phyloP scores from a whole-genome alignment of 345 rosid species.

The Rhodamnia rubescens region DNA sequence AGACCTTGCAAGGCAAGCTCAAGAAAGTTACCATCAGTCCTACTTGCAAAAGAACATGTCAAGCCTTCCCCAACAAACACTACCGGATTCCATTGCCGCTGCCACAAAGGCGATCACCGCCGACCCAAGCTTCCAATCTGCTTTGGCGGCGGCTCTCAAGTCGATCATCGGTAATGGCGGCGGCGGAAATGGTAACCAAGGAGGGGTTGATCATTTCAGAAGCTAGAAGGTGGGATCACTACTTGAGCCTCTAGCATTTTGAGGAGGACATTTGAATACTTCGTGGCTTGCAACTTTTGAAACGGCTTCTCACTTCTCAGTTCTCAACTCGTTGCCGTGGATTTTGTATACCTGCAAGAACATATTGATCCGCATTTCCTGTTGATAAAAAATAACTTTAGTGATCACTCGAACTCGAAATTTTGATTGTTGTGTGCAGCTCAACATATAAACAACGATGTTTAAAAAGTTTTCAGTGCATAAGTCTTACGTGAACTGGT shows the following conservation, averaged over 20 bases:
- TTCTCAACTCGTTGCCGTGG: not conserved
- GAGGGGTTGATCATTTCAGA: not conserved
- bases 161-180: conserved; percentile 10
- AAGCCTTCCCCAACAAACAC: not conserved
- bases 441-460: not conserved
- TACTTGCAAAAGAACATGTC: conserved; percentile 11
- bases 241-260: not conserved
- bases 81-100: conserved; percentile 22
- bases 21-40: conserved; percentile 3
- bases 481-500: not conserved
- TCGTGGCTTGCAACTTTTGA: not conserved
- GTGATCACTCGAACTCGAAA: not conserved
- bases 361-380: not conserved
- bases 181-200: not conserved
- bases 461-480: not conserved
- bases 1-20: not conserved
- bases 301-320: not conserved
- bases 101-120: conserved; percentile 34
- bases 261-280: not conserved
- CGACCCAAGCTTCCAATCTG: conserved; percentile 29
- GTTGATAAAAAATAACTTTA: not conserved
- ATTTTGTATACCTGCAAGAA: not conserved
- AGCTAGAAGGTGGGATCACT: not conserved
- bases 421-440: not conserved
- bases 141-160: conserved; percentile 30